phyloP scores from a whole-genome alignment of 495 filamentous ascomycete species.

The Hapsidospora chrysogenum region DNA sequence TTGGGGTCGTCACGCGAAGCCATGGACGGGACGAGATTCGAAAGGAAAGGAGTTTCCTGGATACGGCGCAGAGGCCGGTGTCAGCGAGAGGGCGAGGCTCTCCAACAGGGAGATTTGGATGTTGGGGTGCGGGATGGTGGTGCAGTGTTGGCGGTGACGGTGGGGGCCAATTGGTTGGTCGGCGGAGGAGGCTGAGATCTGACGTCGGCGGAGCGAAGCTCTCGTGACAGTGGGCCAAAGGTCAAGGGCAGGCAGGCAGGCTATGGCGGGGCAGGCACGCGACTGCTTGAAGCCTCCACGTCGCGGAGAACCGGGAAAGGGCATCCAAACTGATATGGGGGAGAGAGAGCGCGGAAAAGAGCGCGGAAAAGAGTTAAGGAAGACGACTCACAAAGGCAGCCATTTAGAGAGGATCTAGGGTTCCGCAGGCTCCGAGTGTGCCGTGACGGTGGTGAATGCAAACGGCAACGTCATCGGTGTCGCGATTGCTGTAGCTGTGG shows the following conservation, averaged over 20 bases:
- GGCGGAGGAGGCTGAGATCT: neutral
- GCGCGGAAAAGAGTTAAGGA: neutral
- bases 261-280: too few relatives aligned
- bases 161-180: neutral
- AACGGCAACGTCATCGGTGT: conserved; percentile 1
- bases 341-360: neutral
- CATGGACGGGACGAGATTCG: conserved; percentile 1
- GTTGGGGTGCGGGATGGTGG: neutral
- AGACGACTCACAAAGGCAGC: conserved; percentile 4
- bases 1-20: conserved; percentile 1
- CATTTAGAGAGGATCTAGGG: conserved; percentile 2
- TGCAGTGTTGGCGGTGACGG: neutral
- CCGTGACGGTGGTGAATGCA: neutral
- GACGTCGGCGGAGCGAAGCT: neutral
- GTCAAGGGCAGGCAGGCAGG: neutral
- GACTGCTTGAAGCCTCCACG: too few relatives aligned
- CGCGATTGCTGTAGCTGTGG: too few relatives aligned
- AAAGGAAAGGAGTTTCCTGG: conserved; percentile 1
- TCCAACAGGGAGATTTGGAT: neutral
- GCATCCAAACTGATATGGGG: neutral
- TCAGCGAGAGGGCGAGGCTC: neutral
- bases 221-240: neutral
- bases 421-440: conserved; percentile 2
- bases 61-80: neutral
- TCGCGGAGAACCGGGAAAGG: neutral